Conservation (phyloP, 768 basidiomycete genomes). For the Pluteus cervinus region DNA sequence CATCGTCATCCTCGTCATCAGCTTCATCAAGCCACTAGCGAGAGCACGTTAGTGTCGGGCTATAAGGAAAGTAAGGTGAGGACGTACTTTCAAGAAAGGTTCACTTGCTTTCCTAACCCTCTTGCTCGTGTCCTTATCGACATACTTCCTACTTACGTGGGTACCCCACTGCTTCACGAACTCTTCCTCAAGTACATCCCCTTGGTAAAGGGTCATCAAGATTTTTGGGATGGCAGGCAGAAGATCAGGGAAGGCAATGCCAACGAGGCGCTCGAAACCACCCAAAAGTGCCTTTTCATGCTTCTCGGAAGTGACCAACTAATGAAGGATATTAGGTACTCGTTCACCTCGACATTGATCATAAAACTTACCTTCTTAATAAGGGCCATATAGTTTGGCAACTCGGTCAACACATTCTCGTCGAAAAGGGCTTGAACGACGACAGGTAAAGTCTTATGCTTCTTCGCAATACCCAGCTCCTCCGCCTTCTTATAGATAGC, state of each 20-base stretch:
- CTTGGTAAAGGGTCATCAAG: conserved; percentile 91
- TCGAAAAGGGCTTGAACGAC: conserved; percentile 84
- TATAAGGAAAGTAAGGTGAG: neutral
- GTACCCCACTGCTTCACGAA: conserved; percentile 90
- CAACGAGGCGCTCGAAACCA: conserved; percentile 84
- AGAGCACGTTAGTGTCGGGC: conserved; percentile 6
- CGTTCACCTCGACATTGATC: neutral
- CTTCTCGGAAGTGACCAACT: conserved; percentile 91
- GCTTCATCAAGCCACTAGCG: conserved; percentile 88
- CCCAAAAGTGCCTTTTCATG: conserved; percentile 93
- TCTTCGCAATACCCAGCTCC: conserved; percentile 89
- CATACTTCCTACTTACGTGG: conserved; percentile 94
- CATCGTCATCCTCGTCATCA: conserved; percentile 75
- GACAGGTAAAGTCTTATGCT: conserved; percentile 84
- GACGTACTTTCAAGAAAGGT: conserved; percentile 83
- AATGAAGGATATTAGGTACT: conserved; percentile 5
- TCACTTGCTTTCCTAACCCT: conserved; percentile 93
- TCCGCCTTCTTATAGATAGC: conserved; percentile 85
- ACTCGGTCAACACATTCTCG: conserved; percentile 58
- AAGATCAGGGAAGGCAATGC: conserved; percentile 67
- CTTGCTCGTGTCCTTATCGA: conserved; percentile 92
- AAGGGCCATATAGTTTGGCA: conserved; percentile 58
- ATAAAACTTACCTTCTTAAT: conserved; percentile 62
- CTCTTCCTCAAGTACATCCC: conserved; percentile 89
- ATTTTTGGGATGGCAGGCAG: conserved; percentile 77